Conservation (phyloP, 208 protist species). For the Leishmania martiniquensis region DNA sequence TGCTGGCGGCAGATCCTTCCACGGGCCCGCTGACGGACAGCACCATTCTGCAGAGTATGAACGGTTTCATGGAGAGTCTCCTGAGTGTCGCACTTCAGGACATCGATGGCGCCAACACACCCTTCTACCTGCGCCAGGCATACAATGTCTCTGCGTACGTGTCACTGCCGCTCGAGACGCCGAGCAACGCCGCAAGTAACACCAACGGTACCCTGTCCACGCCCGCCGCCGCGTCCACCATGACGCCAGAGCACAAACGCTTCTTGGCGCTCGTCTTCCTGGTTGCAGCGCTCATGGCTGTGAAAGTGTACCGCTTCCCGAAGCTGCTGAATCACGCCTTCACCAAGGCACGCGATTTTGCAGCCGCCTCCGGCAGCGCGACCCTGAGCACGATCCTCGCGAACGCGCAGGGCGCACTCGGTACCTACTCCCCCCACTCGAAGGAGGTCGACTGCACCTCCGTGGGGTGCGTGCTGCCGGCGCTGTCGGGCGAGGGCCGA, state of each 20-base stretch:
- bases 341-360: slow-evolving; percentile 70
- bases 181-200: slow-evolving; percentile 7
- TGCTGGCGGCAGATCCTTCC: slow-evolving; percentile 55
- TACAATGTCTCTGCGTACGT: slow-evolving; percentile 78
- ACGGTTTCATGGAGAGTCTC: slow-evolving; percentile 81
- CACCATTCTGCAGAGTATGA: slow-evolving; percentile 67
- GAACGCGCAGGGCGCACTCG: slow-evolving; percentile 59
- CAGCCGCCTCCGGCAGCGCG: slow-evolving; percentile 36
- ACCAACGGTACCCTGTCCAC: neutral
- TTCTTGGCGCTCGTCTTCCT: slow-evolving; percentile 73
- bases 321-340: slow-evolving; percentile 75
- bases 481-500: slow-evolving; percentile 47
- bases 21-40: slow-evolving; percentile 49
- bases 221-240: slow-evolving; percentile 13
- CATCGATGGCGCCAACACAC: slow-evolving; percentile 66
- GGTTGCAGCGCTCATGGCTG: slow-evolving; percentile 75
- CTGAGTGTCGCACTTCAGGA: slow-evolving; percentile 76
- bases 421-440: slow-evolving; percentile 80
- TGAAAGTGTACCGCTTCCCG: slow-evolving; percentile 90
- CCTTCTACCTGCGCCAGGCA: slow-evolving; percentile 86
- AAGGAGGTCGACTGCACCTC: slow-evolving; percentile 60
- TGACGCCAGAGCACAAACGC: slow-evolving; percentile 52
- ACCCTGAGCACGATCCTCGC: slow-evolving; percentile 52
- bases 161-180: slow-evolving; percentile 53
- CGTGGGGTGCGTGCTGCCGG: slow-evolving; percentile 46